phyloP scores from a whole-genome alignment of 805 yeast genomes.

The Torulaspora maleeae region DNA sequence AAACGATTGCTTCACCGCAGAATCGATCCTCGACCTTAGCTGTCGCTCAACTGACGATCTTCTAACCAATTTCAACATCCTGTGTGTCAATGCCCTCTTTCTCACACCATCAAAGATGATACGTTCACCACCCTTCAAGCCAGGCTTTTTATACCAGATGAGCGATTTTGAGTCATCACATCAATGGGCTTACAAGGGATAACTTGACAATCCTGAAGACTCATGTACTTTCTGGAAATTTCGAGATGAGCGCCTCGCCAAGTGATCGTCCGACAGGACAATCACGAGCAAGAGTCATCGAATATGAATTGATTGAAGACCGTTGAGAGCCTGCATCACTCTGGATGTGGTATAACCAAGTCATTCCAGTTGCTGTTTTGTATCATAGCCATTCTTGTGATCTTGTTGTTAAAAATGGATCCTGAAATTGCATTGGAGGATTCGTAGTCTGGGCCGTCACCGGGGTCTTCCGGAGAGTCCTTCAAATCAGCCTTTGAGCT shows the following conservation, averaged over 20 bases:
- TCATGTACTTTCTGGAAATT: conserved; percentile 10
- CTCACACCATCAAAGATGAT: neutral
- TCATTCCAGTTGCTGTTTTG: conserved; percentile 20
- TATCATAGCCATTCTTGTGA: conserved; percentile 13
- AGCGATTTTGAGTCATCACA: conserved; percentile 5
- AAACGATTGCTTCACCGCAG: conserved; percentile 1
- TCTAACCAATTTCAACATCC: conserved; percentile 11
- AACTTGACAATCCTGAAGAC: conserved; percentile 2
- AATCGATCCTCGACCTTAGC: conserved; percentile 5
- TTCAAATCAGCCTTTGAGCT: neutral
- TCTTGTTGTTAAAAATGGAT: conserved; percentile 17
- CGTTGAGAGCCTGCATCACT: neutral
- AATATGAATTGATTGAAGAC: too few relatives aligned
- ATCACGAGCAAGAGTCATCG: neutral
- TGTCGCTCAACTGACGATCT: conserved; percentile 12
- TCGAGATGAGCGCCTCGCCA: conserved; percentile 1
- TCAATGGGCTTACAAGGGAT: neutral
- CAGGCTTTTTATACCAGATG: conserved; percentile 4
- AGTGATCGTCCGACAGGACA: conserved; percentile 1
- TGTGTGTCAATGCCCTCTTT: neutral
- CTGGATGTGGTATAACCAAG: conserved; percentile 10
- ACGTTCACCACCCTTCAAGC: neutral
- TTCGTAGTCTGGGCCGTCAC: neutral
- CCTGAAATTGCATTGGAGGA: conserved; percentile 14
- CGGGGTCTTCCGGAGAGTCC: neutral